Conservation (phyloP, 306 rosid genomes). For the Luffa aegyptiaca region DNA sequence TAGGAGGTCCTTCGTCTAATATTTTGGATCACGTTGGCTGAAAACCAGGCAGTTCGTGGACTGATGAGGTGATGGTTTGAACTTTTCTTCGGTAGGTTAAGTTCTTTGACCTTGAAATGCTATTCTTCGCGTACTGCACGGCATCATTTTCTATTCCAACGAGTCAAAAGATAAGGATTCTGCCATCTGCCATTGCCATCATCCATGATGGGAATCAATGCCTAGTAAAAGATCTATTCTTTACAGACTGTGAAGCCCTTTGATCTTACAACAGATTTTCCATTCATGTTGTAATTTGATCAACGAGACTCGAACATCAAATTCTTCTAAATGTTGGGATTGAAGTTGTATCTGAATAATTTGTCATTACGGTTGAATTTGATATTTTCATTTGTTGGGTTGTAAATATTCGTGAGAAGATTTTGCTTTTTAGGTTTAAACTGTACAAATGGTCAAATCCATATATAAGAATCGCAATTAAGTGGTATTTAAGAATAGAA, state of each 20-base stretch:
- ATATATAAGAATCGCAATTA: background rate
- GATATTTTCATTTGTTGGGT: background rate
- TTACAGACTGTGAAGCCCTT: background rate
- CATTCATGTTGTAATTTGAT: background rate
- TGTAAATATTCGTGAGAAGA: background rate
- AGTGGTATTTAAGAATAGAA: background rate
- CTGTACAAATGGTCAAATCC: background rate
- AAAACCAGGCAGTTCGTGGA: background rate
- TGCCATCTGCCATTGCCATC: background rate
- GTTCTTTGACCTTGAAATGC: background rate
- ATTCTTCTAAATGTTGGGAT: background rate
- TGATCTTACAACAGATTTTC: background rate
- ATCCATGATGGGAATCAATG: background rate
- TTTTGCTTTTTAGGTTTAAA: background rate
- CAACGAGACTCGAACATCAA: background rate
- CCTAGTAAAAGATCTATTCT: background rate
- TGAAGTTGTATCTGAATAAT: too few species aligned
- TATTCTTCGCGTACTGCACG: background rate
- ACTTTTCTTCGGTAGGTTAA: too few species aligned
- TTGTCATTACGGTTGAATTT: background rate
- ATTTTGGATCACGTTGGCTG: background rate
- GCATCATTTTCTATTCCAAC: background rate
- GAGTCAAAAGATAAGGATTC: background rate
- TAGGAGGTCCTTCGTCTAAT: background rate
- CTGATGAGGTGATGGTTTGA: too few species aligned